phyloP scores from a whole-genome alignment of 345 rosid species.

The Pistacia vera region DNA sequence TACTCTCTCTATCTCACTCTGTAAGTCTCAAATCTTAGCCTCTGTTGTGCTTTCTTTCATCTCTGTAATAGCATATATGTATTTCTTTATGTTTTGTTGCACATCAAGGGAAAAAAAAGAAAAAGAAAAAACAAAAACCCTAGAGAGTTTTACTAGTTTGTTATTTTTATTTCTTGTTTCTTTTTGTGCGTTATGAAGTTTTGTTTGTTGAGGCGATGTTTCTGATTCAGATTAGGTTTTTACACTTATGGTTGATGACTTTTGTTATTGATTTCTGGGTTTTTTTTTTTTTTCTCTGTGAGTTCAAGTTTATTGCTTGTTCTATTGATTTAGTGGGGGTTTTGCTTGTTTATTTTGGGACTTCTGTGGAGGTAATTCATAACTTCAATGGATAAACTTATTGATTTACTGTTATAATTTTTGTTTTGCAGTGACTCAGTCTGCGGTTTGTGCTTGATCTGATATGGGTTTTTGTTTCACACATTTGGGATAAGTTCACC shows the following conservation, averaged over 20 bases:
- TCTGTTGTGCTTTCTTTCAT: slow-evolving; percentile 11
- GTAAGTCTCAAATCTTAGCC: slow-evolving; percentile 48
- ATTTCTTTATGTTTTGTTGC: not conserved
- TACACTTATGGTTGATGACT: not conserved
- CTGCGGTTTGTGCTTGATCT: slow-evolving; percentile 38
- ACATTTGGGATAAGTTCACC: slow-evolving; percentile 19
- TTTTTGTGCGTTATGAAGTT: not conserved
- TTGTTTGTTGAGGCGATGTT: not conserved
- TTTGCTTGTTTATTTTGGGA: slow-evolving; percentile 8
- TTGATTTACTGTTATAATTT: slow-evolving; percentile 22
- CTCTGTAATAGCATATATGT: not conserved
- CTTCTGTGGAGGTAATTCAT: not conserved
- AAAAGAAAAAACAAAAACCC: not conserved
- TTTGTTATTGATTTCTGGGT: slow-evolving; percentile 1
- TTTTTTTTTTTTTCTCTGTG: not conserved
- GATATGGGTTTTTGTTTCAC: slow-evolving; percentile 28
- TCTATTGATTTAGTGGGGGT: slow-evolving; percentile 16
- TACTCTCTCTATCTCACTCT: slow-evolving; percentile 23
- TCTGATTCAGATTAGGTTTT: not conserved
- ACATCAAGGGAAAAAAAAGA: not conserved
- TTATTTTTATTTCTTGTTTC: not conserved
- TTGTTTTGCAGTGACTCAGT: slow-evolving; percentile 36
- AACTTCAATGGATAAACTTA: not conserved
- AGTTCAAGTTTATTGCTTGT: not conserved
- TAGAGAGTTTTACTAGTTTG: slow-evolving; percentile 7